These are phyloP conservation scores for Croton laevigatus DNA, from an alignment of 441 rosid species.

Conservation along the genomic window DNA sequence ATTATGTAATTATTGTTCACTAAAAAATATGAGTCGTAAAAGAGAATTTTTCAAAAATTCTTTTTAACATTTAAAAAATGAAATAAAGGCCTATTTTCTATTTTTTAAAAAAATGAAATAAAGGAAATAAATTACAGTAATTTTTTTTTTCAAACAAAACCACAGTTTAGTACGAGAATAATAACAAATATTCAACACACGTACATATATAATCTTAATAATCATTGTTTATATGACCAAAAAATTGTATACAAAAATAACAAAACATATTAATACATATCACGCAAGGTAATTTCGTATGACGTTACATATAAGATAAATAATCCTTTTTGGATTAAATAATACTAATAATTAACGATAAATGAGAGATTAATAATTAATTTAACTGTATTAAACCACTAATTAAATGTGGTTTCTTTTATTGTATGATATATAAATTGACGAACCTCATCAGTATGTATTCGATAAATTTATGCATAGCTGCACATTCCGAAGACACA, in stretches of 20 bases:
- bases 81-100: too few relatives aligned
- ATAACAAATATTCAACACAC: not conserved
- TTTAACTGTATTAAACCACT: constrained; percentile 5
- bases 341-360: too few relatives aligned
- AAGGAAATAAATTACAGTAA: too few relatives aligned
- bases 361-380: not conserved
- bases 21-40: too few relatives aligned
- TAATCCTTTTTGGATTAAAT: constrained; percentile 1
- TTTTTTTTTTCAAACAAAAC: too few relatives aligned
- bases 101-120: too few relatives aligned
- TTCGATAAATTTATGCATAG: constrained; percentile 19
- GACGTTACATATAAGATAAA: not conserved
- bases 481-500: constrained; percentile 35
- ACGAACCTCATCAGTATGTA: not conserved
- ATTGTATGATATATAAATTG: constrained; percentile 14
- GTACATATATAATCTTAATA: not conserved
- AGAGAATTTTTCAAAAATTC: too few relatives aligned
- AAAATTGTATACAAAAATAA: not conserved
- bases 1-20: too few relatives aligned
- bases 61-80: too few relatives aligned
- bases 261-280: not conserved
- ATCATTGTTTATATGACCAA: not conserved
- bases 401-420: constrained; percentile 6
- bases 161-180: not conserved
- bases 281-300: not conserved